Conservation (phyloP, 2,329 filamentous ascomycete species). For the Fusarium tricinctum region DNA sequence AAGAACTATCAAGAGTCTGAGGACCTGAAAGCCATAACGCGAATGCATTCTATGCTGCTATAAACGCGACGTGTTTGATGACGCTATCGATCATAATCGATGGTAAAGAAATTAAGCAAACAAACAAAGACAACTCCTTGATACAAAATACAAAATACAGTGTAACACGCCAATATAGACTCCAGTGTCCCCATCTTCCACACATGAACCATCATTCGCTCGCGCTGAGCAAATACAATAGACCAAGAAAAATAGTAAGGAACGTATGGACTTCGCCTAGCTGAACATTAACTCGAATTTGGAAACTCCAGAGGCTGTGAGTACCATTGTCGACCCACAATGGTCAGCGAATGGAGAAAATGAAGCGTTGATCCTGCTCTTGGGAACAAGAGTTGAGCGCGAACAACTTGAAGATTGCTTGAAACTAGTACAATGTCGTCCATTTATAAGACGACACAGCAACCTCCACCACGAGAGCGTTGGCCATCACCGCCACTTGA, state of each 20-base stretch:
- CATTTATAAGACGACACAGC: conserved; percentile 66
- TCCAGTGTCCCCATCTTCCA: conserved; percentile 49
- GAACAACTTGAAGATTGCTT: conserved; percentile 16
- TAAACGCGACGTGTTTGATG: conserved; percentile 47
- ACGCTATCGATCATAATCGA: conserved; percentile 31
- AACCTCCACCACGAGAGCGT: conserved; percentile 59
- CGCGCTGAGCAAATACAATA: conserved; percentile 43
- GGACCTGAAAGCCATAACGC: conserved; percentile 30
- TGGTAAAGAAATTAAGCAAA: conserved; percentile 32
- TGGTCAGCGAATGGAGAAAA: conserved; percentile 10
- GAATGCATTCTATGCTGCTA: conserved; percentile 51
- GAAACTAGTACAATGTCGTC: conserved; percentile 10
- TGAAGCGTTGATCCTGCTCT: conserved; percentile 21
- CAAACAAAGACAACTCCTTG: conserved; percentile 30
- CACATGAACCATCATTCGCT: conserved; percentile 44
- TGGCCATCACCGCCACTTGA: conserved; percentile 59
- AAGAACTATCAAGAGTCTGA: conserved; percentile 7
- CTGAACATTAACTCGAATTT: conserved; percentile 8
- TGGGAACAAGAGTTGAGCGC: conserved; percentile 5
- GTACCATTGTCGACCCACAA: conserved; percentile 15
- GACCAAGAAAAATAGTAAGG: conserved; percentile 44
- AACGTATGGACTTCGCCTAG: conserved; percentile 29
- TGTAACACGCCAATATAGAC: conserved; percentile 49
- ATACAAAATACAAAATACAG: conserved; percentile 48
- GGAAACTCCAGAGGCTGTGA: conserved; percentile 10